Evolutionary conservation across 192 early-diverging fungal species (phyloP).

Genomic region (Coemansia sp.): DNA sequence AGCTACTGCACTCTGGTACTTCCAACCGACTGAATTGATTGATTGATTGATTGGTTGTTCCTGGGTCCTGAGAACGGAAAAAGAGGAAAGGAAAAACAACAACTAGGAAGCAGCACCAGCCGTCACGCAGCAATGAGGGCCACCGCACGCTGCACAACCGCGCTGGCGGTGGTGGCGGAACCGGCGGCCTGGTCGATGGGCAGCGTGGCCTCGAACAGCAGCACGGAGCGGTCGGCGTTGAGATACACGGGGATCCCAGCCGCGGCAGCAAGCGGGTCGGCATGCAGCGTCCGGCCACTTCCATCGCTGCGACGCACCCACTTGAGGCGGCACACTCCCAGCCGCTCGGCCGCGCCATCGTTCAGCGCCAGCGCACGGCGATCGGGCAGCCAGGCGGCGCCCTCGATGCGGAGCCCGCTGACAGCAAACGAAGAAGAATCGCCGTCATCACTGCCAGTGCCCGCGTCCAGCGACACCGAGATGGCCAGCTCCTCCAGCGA

Average conservation of each 20-base stretch:
- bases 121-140: constrained; percentile 54
- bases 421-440: constrained; percentile 23
- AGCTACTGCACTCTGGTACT: too few relatives aligned
- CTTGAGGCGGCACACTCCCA: constrained; percentile 33
- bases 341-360: constrained; percentile 36
- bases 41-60: neutral
- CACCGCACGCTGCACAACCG: constrained; percentile 61
- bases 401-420: constrained; percentile 55
- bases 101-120: neutral
- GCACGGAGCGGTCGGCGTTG: constrained; percentile 61
- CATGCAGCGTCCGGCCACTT: neutral
- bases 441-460: neutral
- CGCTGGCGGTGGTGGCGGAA: neutral
- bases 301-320: constrained; percentile 25
- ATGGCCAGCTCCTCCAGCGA: constrained; percentile 82
- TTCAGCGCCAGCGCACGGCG: constrained; percentile 34
- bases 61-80: neutral
- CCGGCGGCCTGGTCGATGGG: constrained; percentile 10
- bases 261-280: neutral
- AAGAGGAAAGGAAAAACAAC: constrained; percentile 1
- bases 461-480: constrained; percentile 36
- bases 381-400: constrained; percentile 36
- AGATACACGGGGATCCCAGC: constrained; percentile 64
- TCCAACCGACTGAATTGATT: neutral
- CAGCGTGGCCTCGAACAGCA: constrained; percentile 60